Conservation (phyloP, 78 protist species). For the Guillardia theta region DNA sequence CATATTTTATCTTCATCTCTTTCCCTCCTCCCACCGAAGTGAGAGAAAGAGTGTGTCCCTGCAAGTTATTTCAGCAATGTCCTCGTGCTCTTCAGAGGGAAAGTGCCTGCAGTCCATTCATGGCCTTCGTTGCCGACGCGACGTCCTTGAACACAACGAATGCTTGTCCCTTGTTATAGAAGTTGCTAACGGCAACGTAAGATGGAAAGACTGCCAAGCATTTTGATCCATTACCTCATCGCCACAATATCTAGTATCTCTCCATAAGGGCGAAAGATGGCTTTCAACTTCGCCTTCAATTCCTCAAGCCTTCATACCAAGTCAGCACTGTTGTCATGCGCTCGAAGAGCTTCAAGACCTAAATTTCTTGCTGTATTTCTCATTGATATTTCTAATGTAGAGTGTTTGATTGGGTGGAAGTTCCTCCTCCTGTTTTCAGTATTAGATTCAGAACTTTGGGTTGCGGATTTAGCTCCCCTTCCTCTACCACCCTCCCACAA, state of each 20-base stretch:
- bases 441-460: too few species aligned
- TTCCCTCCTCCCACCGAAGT: background rate
- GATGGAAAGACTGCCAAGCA: too few species aligned
- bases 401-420: background rate
- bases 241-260: constrained; percentile 12
- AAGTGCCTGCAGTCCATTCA: background rate
- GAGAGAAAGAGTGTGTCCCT: background rate
- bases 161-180: background rate
- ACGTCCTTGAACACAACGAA: constrained; percentile 11
- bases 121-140: background rate
- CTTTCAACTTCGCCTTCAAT: background rate
- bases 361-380: background rate
- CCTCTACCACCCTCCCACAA: too few species aligned
- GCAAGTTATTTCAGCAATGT: background rate
- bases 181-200: constrained; percentile 13
- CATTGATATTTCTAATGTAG: constrained; percentile 13
- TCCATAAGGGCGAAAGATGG: background rate
- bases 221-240: too few species aligned
- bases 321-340: background rate
- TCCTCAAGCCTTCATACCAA: background rate
- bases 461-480: too few species aligned
- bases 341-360: background rate
- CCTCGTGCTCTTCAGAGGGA: background rate
- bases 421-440: too few species aligned
- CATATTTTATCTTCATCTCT: background rate